Evolutionary conservation across 805 yeast species (phyloP), one percentile per base, ranked within the genome.

Genomic region (Komagataella phaffii): DNA sequence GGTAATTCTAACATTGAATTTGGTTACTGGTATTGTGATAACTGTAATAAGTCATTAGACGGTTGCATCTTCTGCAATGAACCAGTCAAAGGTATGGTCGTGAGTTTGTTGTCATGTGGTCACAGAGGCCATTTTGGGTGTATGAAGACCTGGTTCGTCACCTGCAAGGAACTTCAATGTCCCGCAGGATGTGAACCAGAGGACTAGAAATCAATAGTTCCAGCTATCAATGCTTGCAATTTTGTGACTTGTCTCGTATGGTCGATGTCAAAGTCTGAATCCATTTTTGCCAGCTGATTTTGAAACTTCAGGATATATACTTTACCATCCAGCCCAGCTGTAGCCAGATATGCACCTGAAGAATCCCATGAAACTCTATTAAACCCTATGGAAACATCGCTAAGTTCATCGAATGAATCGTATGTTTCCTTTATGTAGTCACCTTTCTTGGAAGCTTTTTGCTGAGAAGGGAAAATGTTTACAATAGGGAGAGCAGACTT

Each of bases 121-220:
- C 98, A 91, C 64, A 73, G 81, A 52, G 89, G 91, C 1, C 98
- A 91, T 66, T 80, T 80, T 60, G 82, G 81, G 2, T 91, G 98
- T 69, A 69, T 88, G 59, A 73, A 74, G 53, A 73, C 76, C 44
- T 91, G 97, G 97, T 81, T 86, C 59, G 62, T 81, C 18, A 80
- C 75, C 1, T 82, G 77, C 44, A 71, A 69, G 14, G 81, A 83
- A 71, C 60, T 66, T 2, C 87, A 79, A 52, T 90, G 98, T 62
- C 97, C 97, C 1, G 81, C 80, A 3, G 93, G 95, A 0, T 85
- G 88, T 61, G 79, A 77, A n/a, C n/a, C 17, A 10, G 40, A 30
- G 14, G 40, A 4, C 14, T 30, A 30, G 14, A 30, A 30, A 30
- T 30, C 40, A 30, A 30, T 30, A 1, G 40, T 8, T 8, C 40